Evolutionary conservation across 2,329 filamentous ascomycete genomes (phyloP).

Genomic region (Pleoardoris graminearum): DNA sequence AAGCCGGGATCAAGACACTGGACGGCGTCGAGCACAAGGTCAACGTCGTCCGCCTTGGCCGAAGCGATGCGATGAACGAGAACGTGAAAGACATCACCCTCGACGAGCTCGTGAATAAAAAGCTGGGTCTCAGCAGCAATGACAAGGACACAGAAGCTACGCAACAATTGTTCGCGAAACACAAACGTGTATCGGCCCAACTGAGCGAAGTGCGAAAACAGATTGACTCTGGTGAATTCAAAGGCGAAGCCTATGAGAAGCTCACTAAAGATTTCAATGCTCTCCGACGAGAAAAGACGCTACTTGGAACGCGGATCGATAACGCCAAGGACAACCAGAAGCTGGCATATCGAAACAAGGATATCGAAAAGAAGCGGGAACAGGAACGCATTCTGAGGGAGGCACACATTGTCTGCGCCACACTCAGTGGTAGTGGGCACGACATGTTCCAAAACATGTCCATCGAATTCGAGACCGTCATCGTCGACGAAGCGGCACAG

Average conservation of each 20-base stretch:
- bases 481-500: constrained; percentile 97
- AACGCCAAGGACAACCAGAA: constrained; percentile 84
- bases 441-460: constrained; percentile 95
- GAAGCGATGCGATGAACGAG: constrained; percentile 88
- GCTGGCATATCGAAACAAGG: constrained; percentile 77
- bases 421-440: constrained; percentile 91
- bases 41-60: constrained; percentile 85
- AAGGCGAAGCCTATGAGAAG: constrained; percentile 63
- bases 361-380: constrained; percentile 79
- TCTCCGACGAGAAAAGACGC: constrained; percentile 73
- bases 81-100: constrained; percentile 89
- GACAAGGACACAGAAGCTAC: constrained; percentile 55
- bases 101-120: constrained; percentile 83
- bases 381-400: constrained; percentile 91
- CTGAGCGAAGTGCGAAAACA: constrained; percentile 71
- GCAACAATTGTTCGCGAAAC: constrained; percentile 70
- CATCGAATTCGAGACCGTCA: constrained; percentile 97
- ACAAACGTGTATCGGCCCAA: constrained; percentile 64
- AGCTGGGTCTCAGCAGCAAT: constrained; percentile 56
- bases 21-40: constrained; percentile 74
- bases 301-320: constrained; percentile 83
- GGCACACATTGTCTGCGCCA: constrained; percentile 92
- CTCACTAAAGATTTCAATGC: constrained; percentile 78
- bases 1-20: constrained; percentile 78
- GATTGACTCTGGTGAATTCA: constrained; percentile 64